phyloP scores from a whole-genome alignment of 495 filamentous ascomycete species.

The Hypoxylon subgilvum region DNA sequence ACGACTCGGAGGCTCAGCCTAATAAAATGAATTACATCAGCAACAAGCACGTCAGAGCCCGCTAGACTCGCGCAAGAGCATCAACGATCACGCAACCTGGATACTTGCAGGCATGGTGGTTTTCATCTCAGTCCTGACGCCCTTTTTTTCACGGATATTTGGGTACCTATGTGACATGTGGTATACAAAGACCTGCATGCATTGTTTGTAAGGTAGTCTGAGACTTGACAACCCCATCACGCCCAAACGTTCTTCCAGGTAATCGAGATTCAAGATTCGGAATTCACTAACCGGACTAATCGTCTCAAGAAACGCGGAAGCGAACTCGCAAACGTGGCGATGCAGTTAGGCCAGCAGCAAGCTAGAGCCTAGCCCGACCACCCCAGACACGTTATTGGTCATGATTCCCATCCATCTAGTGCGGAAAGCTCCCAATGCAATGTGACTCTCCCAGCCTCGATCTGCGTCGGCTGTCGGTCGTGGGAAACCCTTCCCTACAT shows the following conservation, averaged over 20 bases:
- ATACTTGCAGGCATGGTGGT: too few relatives aligned
- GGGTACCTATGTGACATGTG: conserved; percentile 3
- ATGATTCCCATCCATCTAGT: conserved; percentile 1
- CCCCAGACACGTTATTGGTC: background rate
- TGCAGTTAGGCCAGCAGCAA: conserved; percentile 9
- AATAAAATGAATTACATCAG: conserved; percentile 35
- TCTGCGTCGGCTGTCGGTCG: conserved; percentile 34
- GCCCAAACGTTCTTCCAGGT: too few relatives aligned
- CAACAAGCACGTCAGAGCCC: conserved; percentile 34
- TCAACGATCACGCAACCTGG: background rate
- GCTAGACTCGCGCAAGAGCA: conserved; percentile 22
- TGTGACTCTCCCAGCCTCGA: conserved; percentile 21
- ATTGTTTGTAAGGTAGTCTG: too few relatives aligned
- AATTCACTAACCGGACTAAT: too few relatives aligned
- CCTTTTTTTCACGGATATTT: background rate
- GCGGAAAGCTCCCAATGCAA: conserved; percentile 11
- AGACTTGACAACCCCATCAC: too few relatives aligned
- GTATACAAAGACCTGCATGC: too few relatives aligned
- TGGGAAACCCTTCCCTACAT: conserved; percentile 22
- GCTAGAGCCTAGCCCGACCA: conserved; percentile 8
- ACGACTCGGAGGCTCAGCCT: background rate
- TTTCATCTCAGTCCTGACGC: background rate
- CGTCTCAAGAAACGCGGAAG: conserved; percentile 17
- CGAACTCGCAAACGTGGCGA: conserved; percentile 25
- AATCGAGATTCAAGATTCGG: conserved; percentile 22